Percentiles rank a stretch among this genome's conserved stretches.
Evolutionary conservation across 2,329 filamentous ascomycete genomes (phyloP).

Genomic region (Penicillium freii): DNA sequence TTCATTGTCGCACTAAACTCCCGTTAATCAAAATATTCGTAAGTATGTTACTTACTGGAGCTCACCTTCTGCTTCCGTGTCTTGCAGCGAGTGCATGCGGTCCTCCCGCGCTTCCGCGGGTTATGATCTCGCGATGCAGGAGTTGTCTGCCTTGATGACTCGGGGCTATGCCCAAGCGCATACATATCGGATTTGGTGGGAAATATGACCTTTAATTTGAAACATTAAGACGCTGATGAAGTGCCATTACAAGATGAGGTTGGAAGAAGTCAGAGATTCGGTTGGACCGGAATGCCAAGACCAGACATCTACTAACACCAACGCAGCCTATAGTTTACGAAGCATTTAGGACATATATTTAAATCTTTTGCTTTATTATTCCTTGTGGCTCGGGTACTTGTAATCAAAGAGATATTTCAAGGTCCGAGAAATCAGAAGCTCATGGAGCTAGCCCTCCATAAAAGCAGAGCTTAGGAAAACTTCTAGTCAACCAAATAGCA

Average conservation of each 20-base stretch:
- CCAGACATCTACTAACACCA: not conserved
- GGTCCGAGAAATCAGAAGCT: not conserved
- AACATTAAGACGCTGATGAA: not conserved
- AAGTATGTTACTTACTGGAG: not conserved
- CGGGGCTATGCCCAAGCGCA: conserved; percentile 15
- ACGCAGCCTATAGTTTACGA: not conserved
- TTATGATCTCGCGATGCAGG: conserved; percentile 36
- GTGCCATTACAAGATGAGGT: not conserved
- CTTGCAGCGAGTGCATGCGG: conserved; percentile 49
- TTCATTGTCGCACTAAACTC: conserved; percentile 45
- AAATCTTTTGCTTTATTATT: not conserved
- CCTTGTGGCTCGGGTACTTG: not conserved
- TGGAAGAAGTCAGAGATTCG: not conserved
- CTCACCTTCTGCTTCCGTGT: conserved; percentile 47
- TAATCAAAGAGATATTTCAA: not conserved
- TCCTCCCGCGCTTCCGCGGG: conserved; percentile 47
- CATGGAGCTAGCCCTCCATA: not conserved
- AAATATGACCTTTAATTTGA: not conserved
- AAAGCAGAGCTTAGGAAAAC: not conserved
- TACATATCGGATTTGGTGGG: conserved; percentile 14
- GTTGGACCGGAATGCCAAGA: conserved; percentile 10
- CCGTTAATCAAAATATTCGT: not conserved
- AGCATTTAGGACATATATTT: not conserved
- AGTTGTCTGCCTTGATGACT: conserved; percentile 23
- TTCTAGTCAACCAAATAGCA: not conserved